phyloP scores from a whole-genome alignment of 495 filamentous ascomycete genomes.

The Tuber indicum region DNA sequence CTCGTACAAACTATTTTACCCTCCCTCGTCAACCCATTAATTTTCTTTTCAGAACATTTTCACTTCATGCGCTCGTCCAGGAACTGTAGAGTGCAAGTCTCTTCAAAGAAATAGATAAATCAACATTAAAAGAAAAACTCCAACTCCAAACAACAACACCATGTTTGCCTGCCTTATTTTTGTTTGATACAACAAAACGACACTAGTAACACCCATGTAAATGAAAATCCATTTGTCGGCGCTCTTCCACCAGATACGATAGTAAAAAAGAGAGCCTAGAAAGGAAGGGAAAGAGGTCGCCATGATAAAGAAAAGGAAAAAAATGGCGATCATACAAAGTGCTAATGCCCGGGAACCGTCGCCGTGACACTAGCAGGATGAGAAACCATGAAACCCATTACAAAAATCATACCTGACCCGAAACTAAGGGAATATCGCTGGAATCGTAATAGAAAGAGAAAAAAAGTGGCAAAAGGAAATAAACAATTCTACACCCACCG shows the following conservation, averaged over 20 bases:
- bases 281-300: background rate
- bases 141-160: background rate
- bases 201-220: background rate
- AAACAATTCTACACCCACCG: background rate
- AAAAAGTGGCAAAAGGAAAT: background rate
- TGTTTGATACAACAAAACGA: background rate
- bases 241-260: background rate
- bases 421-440: background rate
- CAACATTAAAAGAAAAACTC: background rate
- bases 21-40: background rate
- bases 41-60: background rate
- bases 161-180: background rate
- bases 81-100: background rate
- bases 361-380: background rate
- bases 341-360: background rate
- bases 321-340: background rate
- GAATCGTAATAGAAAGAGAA: background rate
- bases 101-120: background rate
- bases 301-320: background rate
- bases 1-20: background rate
- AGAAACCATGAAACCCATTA: background rate
- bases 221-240: conserved; percentile 2
- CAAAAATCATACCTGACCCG: background rate
- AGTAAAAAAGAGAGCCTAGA: background rate
- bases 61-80: background rate